phyloP scores from a whole-genome alignment of 2,329 filamentous ascomycete species.

The Elsinoe fawcettii region DNA sequence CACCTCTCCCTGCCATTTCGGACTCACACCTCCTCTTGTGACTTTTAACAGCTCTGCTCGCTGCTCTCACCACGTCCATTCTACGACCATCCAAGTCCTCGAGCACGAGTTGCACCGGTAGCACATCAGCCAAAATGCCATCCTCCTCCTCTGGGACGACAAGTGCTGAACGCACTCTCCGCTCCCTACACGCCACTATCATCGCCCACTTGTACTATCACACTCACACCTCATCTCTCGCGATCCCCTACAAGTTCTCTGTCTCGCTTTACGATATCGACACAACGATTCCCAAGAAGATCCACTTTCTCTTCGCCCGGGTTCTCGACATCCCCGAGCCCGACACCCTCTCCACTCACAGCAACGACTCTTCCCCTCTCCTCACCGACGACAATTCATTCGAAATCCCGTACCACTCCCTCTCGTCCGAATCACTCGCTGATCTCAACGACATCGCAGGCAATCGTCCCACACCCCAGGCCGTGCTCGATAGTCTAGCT shows the following conservation, averaged over 20 bases:
- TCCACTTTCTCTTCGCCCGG: background rate
- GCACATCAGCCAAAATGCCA: background rate
- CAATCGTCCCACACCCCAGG: background rate
- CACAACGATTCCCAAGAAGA: background rate
- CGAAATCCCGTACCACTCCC: background rate
- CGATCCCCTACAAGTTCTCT: slow-evolving; percentile 2
- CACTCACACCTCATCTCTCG: background rate
- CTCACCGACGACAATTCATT: background rate
- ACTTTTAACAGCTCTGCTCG: no score
- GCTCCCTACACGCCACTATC: background rate
- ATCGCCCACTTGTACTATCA: slow-evolving; percentile 9
- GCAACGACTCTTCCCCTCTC: background rate
- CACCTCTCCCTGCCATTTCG: background rate
- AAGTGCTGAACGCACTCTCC: background rate
- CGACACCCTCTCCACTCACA: background rate
- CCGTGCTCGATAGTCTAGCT: background rate
- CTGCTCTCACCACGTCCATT: no score
- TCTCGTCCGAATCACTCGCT: background rate
- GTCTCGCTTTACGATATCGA: background rate
- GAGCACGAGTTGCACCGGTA: background rate
- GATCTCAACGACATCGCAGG: background rate
- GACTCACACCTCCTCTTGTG: background rate
- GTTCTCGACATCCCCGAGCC: background rate
- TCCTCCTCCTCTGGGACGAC: slow-evolving; percentile 12
- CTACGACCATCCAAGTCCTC: background rate